Percentiles rank a stretch among this genome's conserved stretches.
phyloP scores from a whole-genome alignment of 495 filamentous ascomycete genomes.

The Aspergillus heteromorphus region DNA sequence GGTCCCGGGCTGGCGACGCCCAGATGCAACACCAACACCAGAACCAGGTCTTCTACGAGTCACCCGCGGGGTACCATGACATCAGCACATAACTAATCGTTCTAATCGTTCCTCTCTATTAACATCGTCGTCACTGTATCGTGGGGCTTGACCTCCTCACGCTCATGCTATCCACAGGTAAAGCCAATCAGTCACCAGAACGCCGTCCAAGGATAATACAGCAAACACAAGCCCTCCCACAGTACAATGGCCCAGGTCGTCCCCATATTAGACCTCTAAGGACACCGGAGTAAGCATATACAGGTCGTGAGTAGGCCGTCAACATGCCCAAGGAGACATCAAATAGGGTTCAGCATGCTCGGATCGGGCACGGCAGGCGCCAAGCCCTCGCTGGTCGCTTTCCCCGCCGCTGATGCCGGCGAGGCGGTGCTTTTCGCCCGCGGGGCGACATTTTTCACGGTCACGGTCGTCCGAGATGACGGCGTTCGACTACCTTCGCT shows the following conservation, averaged over 20 bases:
- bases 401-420: slow-evolving; percentile 5
- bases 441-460: background rate
- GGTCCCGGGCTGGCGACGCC: background rate
- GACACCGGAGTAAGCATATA: background rate
- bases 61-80: background rate
- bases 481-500: slow-evolving; percentile 32
- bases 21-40: background rate
- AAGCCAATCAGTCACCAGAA: background rate
- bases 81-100: background rate
- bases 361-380: slow-evolving; percentile 31
- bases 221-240: background rate
- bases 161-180: background rate
- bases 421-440: slow-evolving; percentile 3
- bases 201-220: background rate
- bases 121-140: background rate
- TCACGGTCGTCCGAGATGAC: slow-evolving; percentile 2
- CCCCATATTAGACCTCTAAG: background rate
- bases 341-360: slow-evolving; percentile 41
- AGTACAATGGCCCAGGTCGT: background rate
- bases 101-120: background rate
- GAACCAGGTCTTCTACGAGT: background rate
- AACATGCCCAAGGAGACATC: slow-evolving; percentile 9
- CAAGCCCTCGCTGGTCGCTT: slow-evolving; percentile 3
- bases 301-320: slow-evolving; percentile 3
- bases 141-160: background rate